phyloP scores from a whole-genome alignment of 345 rosid genomes.

The Erucastrum elatum region DNA sequence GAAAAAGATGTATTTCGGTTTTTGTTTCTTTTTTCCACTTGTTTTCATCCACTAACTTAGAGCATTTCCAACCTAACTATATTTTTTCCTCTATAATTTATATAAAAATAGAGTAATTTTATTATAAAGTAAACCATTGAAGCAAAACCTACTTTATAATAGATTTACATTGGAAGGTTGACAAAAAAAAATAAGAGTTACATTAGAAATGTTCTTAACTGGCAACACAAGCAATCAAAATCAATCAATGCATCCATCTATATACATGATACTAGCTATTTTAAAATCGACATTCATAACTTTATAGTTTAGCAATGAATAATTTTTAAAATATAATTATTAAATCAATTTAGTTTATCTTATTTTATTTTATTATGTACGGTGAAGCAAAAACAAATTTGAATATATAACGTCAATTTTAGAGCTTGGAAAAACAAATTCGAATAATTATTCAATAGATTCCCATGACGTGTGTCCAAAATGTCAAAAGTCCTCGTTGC shows the following conservation, averaged over 20 bases:
- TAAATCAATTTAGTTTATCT: too few species aligned
- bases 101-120: too few species aligned
- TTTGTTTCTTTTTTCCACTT: constrained; percentile 5
- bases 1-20: not conserved
- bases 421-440: not conserved
- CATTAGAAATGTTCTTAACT: too few species aligned
- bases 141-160: too few species aligned
- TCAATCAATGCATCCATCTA: not conserved
- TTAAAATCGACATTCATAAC: not conserved
- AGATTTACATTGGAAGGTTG: too few species aligned
- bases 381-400: too few species aligned
- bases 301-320: not conserved
- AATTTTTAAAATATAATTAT: not conserved
- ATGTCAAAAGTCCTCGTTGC: constrained; percentile 18
- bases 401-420: too few species aligned
- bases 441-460: not conserved
- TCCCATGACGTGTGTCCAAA: constrained; percentile 24
- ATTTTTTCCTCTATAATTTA: too few species aligned
- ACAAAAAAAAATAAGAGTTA: too few species aligned
- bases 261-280: not conserved
- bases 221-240: constrained; percentile 7
- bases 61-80: too few species aligned
- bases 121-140: too few species aligned
- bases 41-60: not conserved
- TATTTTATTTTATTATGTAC: not conserved